Base-by-base conservation (phyloP, 192 early-diverging fungal genomes). In the Chytriomyces confervae region DNA sequence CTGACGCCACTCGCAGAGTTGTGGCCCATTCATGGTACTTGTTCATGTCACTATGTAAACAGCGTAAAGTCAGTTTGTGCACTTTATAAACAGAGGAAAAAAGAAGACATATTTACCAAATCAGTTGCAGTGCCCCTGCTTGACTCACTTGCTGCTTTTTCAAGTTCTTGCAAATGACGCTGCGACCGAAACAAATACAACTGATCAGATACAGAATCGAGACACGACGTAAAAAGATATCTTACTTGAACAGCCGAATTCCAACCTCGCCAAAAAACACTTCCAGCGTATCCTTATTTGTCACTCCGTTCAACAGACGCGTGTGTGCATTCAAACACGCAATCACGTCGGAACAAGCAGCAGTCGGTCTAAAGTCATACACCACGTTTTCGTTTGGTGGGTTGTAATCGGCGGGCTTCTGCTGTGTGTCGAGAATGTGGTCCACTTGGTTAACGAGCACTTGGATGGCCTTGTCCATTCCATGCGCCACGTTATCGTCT, bases 221-320 rank as follows among this genome's bases (percentile, higher is more conserved):
- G 36, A 62, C 10, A 63, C 20, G 18, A 57, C 50, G 3, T 57
- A 13, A 82, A 0, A 80, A 11, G 60, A 53, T 6, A 9, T 79
- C 85, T 81, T 88, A 94, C 93, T 92, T 91, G 85, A 96, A 98
- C 68, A 98, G 83, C 60, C 97, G 88, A 29, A 90, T 78, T 51
- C 92, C 95, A 66, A 98, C 87, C 81, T 98, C 97, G 75, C 91
- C 92, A 66, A 94, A 90, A 82, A 96, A 96, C 48, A 98, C 92
- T 70, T 95, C 93, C 76, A 95, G 86, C 44, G 94, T 95, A 62
- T 92, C 82, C 81, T 93, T 93, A 65, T 98, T 94, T 13, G 93
- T 89, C 6, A 89, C 89, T 50, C 94, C 93, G 50, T 77, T 83
- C 71, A 98, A 75, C 72, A 94, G 84, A 67, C 89, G 88, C 2